Evolutionary conservation across 305 asterid genomes (phyloP).

Genomic region (Solanum hybrid): DNA sequence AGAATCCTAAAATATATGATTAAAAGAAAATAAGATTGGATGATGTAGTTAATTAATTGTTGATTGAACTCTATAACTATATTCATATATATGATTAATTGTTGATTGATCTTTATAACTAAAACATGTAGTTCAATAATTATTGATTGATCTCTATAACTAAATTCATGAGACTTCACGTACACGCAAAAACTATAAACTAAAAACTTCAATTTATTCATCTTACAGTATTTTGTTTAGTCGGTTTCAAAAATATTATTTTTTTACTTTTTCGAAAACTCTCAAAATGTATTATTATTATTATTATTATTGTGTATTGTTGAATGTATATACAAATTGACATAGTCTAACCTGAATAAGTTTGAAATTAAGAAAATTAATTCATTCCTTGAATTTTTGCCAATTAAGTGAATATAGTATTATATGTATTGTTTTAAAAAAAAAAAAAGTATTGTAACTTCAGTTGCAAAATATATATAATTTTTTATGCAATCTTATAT

Average conservation of each 20-base stretch:
- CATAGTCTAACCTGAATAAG: neutral
- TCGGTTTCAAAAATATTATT: rapidly evolving
- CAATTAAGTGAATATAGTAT: neutral
- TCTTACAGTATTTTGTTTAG: neutral
- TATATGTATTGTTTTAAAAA: neutral
- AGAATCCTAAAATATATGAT: neutral
- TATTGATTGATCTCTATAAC: neutral
- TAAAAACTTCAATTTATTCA: neutral
- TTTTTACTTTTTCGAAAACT: neutral
- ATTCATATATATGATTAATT: neutral
- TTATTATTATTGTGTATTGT: neutral
- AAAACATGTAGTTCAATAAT: neutral
- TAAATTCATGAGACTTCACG: neutral
- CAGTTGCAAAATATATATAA: neutral
- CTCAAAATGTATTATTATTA: neutral
- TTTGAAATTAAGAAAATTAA: neutral
- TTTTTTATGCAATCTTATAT: neutral
- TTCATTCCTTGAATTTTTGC: neutral
- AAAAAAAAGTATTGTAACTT: neutral
- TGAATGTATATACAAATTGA: neutral
- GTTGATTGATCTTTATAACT: neutral
- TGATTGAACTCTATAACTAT: neutral
- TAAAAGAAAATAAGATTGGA: neutral
- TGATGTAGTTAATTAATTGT: too few species aligned
- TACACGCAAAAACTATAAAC: neutral